Evolutionary conservation across 2,329 filamentous ascomycete species (phyloP), one percentile per base, ranked within the genome.

Genomic region (Aspergillus oerlinghausenensis): DNA sequence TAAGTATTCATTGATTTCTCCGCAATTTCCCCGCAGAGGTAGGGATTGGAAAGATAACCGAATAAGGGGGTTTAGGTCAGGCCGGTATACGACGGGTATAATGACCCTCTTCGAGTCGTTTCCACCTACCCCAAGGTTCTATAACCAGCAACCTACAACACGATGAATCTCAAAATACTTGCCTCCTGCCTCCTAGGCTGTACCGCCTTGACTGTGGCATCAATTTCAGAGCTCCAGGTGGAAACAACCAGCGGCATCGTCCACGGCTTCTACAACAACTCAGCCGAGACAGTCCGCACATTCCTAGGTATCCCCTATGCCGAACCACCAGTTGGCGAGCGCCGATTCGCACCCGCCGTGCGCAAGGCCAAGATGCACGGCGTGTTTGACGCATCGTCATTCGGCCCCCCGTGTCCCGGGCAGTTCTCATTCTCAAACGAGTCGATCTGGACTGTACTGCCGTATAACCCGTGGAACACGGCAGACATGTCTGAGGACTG

Each of bases 281-380:
- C 62, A 0, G 49, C 55, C 1, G 45, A 49, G 1, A 57, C 48
- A 10, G 63, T 63, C 3, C 54, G 65, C 9, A 60, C 58, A 17
- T 81, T 80, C 60, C 64, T 76, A 0, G 77, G 78, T 0, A 71
- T 81, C 4, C 79, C 78, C 0, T 81, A 79, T 52, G 78, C 75
- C 0, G 62, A 75, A 3, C 72, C 77, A 3, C 77, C 79, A 14
- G 71, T 67, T 0, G 75, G 74, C 0, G 66, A 76, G n/a, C 67
- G 68, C 7, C 73, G 79, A 17, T 81, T 80, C 53, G 68, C 69
- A 7, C 72, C 68, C 1, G 67, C 76, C 1, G 63, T 59, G 21
- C 55, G 50, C 1, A 64, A 55, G 29, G 26, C 42, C 2, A 59
- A 70, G 7, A 71, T 75, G 3, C 65, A 66, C 4, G 63, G 67